Conservation (phyloP, 495 filamentous ascomycete genomes). For the Parachaetomium inaequale region DNA sequence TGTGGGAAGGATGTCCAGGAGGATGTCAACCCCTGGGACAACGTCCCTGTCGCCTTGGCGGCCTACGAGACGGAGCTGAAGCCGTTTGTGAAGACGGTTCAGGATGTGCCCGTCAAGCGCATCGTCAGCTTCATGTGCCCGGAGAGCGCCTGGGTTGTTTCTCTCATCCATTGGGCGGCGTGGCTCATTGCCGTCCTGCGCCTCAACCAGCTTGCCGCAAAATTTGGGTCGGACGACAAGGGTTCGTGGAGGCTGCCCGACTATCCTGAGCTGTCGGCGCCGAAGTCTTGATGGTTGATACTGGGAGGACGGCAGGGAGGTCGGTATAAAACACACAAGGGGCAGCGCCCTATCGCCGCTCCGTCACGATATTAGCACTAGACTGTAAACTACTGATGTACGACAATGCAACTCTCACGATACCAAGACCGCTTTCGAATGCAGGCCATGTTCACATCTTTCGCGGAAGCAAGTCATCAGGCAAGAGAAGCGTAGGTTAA, state of each 20-base stretch:
- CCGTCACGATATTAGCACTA: too few species aligned
- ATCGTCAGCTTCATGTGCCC: slow-evolving; percentile 6
- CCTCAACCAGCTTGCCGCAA: slow-evolving; percentile 13
- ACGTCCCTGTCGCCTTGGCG: slow-evolving; percentile 18
- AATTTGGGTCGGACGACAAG: not conserved
- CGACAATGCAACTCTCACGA: too few species aligned
- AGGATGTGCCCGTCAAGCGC: slow-evolving; percentile 2
- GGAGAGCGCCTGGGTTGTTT: slow-evolving; percentile 12
- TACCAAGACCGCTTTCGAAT: too few species aligned
- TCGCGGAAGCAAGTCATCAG: too few species aligned
- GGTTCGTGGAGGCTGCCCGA: slow-evolving; percentile 23
- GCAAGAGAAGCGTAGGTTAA: too few species aligned
- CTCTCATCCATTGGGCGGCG: slow-evolving; percentile 8
- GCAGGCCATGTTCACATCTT: too few species aligned
- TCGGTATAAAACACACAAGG: too few species aligned
- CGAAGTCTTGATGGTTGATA: not conserved
- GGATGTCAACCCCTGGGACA: slow-evolving; percentile 10
- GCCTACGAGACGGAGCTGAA: slow-evolving; percentile 22
- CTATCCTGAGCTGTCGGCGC: slow-evolving; percentile 18
- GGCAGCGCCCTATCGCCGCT: too few species aligned
- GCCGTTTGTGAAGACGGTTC: slow-evolving; percentile 19
- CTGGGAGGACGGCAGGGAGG: not conserved
- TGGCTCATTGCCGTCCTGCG: not conserved
- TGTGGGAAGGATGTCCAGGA: slow-evolving; percentile 4
- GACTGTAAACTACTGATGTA: too few species aligned